Evolutionary conservation across 192 early-diverging fungal genomes (phyloP).

Genomic region (Mortierella hygrophila): DNA sequence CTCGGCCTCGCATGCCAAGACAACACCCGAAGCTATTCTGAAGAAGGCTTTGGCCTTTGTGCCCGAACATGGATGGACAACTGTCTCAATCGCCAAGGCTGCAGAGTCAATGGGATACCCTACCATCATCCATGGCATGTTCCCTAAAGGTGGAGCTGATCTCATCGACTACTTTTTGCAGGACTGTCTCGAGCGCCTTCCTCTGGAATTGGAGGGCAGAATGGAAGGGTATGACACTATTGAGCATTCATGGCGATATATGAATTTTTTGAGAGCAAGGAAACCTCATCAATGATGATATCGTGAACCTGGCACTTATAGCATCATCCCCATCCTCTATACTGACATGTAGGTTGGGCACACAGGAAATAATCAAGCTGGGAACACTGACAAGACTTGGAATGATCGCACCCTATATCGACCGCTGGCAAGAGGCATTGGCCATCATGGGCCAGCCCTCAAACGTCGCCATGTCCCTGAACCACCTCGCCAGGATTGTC

Average conservation of each 20-base stretch:
- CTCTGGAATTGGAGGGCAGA: constrained; percentile 73
- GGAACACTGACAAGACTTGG: constrained; percentile 75
- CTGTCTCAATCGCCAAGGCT: constrained; percentile 71
- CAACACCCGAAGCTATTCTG: constrained; percentile 64
- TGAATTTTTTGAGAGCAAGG: neutral
- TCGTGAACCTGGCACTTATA: neutral
- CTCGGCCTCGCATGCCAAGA: neutral
- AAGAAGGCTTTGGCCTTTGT: constrained; percentile 77
- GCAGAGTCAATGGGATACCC: constrained; percentile 78
- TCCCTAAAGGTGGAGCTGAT: constrained; percentile 72
- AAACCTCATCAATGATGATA: no score
- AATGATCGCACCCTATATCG: constrained; percentile 77
- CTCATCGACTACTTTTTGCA: constrained; percentile 84
- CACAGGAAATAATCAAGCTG: constrained; percentile 69
- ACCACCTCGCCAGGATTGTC: constrained; percentile 76
- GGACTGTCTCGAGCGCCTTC: constrained; percentile 69
- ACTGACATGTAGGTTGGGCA: constrained; percentile 40
- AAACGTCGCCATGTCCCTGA: constrained; percentile 77
- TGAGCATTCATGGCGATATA: neutral
- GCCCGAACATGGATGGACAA: constrained; percentile 81
- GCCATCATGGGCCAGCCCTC: constrained; percentile 84
- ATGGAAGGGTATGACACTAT: constrained; percentile 60
- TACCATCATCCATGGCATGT: constrained; percentile 77
- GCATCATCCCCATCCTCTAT: neutral
- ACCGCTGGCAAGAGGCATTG: constrained; percentile 82